Conservation (phyloP, 2,329 filamentous ascomycete genomes). For the Akanthomyces muscarius region DNA sequence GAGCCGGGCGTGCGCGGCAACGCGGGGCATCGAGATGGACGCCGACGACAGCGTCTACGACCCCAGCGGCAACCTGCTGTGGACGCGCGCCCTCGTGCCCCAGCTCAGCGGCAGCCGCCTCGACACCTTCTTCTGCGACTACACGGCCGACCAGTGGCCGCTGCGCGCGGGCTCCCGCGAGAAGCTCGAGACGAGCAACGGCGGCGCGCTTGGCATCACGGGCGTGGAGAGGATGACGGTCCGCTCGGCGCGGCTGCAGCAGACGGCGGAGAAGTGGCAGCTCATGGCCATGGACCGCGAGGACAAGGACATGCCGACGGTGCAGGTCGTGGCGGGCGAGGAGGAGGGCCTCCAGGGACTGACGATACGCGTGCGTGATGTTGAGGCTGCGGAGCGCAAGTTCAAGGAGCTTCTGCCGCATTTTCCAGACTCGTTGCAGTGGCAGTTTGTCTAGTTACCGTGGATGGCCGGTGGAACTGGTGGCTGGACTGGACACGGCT, state of each 20-base stretch:
- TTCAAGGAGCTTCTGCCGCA: conserved; percentile 1
- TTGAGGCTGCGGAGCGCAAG: not conserved
- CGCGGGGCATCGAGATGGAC: conserved; percentile 6
- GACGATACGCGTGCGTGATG: conserved; percentile 7
- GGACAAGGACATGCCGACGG: conserved; percentile 5
- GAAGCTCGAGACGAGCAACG: not conserved
- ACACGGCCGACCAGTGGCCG: conserved; percentile 7
- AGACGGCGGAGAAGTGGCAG: conserved; percentile 4
- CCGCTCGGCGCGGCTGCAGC: not conserved
- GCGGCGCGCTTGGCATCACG: conserved; percentile 5
- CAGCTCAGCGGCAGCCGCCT: conserved; percentile 8
- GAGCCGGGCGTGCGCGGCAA: not conserved
- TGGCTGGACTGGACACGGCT: not conserved
- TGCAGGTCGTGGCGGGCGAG: conserved; percentile 6
- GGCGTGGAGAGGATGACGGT: not conserved
- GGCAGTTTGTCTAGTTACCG: conserved; percentile 2
- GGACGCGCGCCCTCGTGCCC: not conserved
- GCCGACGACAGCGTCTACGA: conserved; percentile 6
- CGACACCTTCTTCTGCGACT: conserved; percentile 8
- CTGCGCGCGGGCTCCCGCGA: not conserved
- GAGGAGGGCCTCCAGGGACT: conserved; percentile 3
- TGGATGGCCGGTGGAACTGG: not conserved
- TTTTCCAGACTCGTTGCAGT: conserved; percentile 1
- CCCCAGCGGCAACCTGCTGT: not conserved
- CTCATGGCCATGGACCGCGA: not conserved